Conservation (phyloP, 2,329 filamentous ascomycete genomes). For the Alternaria metachromatica region DNA sequence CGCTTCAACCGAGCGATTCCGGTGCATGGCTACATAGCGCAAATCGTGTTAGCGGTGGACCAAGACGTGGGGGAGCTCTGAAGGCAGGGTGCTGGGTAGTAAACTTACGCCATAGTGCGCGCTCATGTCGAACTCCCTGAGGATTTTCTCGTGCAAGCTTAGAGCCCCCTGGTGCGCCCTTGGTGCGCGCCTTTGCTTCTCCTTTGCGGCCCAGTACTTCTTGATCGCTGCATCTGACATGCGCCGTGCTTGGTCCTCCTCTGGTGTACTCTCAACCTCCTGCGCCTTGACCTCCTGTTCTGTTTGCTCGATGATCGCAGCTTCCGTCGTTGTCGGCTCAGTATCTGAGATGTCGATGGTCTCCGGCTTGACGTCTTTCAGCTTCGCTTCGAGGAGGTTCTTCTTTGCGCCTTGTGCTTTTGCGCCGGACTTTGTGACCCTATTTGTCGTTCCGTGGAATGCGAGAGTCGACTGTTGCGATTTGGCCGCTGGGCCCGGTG, state of each 20-base stretch:
- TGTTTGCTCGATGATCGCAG: slow-evolving; percentile 49
- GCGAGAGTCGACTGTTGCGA: slow-evolving; percentile 68
- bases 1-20: slow-evolving; percentile 81
- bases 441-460: slow-evolving; percentile 63
- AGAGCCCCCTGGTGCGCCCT: slow-evolving; percentile 81
- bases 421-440: slow-evolving; percentile 64
- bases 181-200: slow-evolving; percentile 70
- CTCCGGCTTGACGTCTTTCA: slow-evolving; percentile 37
- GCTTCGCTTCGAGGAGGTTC: slow-evolving; percentile 44
- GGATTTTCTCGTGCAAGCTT: slow-evolving; percentile 78
- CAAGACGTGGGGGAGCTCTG: slow-evolving; percentile 30
- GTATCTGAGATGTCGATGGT: slow-evolving; percentile 25
- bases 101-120: slow-evolving; percentile 84
- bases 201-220: slow-evolving; percentile 78
- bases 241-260: slow-evolving; percentile 66
- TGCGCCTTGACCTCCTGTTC: slow-evolving; percentile 41
- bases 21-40: slow-evolving; percentile 75
- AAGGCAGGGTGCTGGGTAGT: background rate
- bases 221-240: slow-evolving; percentile 73
- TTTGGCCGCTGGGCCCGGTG: slow-evolving; percentile 53
- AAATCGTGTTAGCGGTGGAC: slow-evolving; percentile 19
- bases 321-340: slow-evolving; percentile 49
- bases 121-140: slow-evolving; percentile 91
- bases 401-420: slow-evolving; percentile 48
- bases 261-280: slow-evolving; percentile 33